Base-by-base conservation (phyloP, 1,139 yeast species). In the Eremothecium cymbalariae region DNA sequence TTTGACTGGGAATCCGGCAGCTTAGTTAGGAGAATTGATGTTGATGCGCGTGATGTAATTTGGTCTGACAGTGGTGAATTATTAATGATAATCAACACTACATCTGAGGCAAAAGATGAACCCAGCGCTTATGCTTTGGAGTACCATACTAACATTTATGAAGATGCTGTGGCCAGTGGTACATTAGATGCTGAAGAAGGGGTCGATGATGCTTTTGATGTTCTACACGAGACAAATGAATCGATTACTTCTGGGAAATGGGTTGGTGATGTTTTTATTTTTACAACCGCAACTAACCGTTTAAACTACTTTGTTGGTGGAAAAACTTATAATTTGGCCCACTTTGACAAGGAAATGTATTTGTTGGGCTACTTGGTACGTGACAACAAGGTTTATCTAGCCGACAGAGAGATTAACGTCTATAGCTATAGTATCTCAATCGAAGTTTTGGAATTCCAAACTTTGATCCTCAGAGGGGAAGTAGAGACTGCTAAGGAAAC, bases 51-150 rank as follows among this genome's bases (percentile, higher is more conserved):
- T 37, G 88, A 83, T 51, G 80, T 90, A 25, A 68, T 79, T 40
- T 90, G 99, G 99, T 78, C 95, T 21, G 95, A 84, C 44, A 80
- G 82, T 47, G 97, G 97, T 37, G 95, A 84, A 53, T 70, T 88
- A 41, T 78, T 90, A 28, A 75, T 93, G 45, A 74, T 90, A 31
- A 63, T 81, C 29, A 74, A 94, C 25, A 70, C 76, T 9, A 25
- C 28, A 2, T 46, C 45, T 18, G 45, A 42, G 4, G 40, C 44
- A 17, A 33, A 39, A 13, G 54, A 44, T 14, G 57, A 55, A 25
- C 83, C 83, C 37, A 74, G 78, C 37, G 81, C 94, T n/a, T 90
- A 81, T 57, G 79, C 86, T 29, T 71, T 90, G 51, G 71, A 77
- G 45, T 90, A 73, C 60, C 76, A 78, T 53, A 74, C 74, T 48